Conservation (phyloP, 148 eudicot species). For the Vaccinium vitisidaea region DNA sequence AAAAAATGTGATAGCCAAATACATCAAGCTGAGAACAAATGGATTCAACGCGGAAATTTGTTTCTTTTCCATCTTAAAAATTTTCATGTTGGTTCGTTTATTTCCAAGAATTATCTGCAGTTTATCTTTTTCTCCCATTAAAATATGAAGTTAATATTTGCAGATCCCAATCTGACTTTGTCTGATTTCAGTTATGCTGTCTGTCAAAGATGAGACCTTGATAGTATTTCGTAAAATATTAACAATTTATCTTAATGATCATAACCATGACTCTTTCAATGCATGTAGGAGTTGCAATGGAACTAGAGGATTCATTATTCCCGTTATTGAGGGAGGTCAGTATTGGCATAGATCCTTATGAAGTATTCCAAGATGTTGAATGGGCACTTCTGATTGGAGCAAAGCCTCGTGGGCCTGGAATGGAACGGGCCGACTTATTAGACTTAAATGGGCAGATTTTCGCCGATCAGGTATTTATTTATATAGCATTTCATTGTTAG, state of each 20-base stretch:
- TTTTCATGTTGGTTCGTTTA: not conserved
- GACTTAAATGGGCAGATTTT: constrained; percentile 92
- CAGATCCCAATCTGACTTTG: too few relatives aligned
- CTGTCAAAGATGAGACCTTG: not conserved
- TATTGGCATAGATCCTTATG: constrained; percentile 90
- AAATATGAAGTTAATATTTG: too few relatives aligned
- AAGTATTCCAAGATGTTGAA: constrained; percentile 86
- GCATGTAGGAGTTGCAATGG: constrained; percentile 94
- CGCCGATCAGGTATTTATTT: constrained; percentile 68
- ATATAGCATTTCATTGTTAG: not conserved
- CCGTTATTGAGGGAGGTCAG: constrained; percentile 93
- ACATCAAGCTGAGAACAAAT: not conserved
- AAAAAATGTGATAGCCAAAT: too few relatives aligned
- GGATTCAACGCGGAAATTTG: not conserved
- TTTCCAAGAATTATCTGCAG: too few relatives aligned
- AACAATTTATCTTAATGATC: not conserved
- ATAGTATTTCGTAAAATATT: not conserved
- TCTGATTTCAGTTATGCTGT: not conserved
- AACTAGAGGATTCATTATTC: constrained; percentile 88
- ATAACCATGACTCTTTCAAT: constrained; percentile 1
- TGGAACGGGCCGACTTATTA: constrained; percentile 91
- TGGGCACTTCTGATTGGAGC: constrained; percentile 99
- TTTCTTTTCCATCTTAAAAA: not conserved
- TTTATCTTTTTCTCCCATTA: too few relatives aligned
- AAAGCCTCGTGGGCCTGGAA: constrained; percentile 98